Conservation (phyloP, 2,329 filamentous ascomycete genomes). For the Aspergillus persii region DNA sequence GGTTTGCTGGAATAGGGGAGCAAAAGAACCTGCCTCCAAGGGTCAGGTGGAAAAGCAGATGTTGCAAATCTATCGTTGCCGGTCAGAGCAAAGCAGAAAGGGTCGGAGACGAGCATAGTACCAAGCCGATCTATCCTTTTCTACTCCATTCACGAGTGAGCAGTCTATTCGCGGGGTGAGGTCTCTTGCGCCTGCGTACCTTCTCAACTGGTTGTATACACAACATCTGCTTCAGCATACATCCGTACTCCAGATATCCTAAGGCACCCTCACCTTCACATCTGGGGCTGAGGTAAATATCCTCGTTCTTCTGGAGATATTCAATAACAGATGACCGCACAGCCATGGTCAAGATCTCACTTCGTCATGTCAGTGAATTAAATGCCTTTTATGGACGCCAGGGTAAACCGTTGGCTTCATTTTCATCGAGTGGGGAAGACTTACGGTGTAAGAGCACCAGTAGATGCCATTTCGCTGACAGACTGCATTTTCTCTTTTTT, state of each 20-base stretch:
- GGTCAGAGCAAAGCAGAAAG: background rate
- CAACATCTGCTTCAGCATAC: too few species aligned
- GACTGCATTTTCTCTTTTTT: too few species aligned
- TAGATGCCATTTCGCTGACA: too few species aligned
- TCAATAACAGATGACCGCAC: background rate
- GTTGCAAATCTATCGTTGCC: background rate
- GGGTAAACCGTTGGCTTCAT: too few species aligned
- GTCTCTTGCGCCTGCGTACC: too few species aligned
- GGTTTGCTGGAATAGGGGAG: background rate
- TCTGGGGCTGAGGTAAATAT: background rate
- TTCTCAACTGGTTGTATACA: too few species aligned
- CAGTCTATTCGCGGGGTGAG: too few species aligned
- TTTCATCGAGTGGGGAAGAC: background rate
- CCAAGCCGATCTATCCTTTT: background rate
- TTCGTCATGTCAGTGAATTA: background rate
- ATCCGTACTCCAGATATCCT: too few species aligned
- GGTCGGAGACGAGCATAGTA: background rate
- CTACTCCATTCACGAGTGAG: background rate
- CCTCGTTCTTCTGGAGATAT: background rate
- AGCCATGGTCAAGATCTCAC: background rate
- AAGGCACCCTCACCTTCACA: background rate
- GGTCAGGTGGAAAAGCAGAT: constrained; percentile 8
- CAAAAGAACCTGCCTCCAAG: background rate
- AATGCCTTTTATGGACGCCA: background rate
- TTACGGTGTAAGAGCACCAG: background rate